Evolutionary conservation across 116 monocot species (phyloP), one percentile per base, ranked within the genome.

Genomic region (Dioscorea cayenensis): DNA sequence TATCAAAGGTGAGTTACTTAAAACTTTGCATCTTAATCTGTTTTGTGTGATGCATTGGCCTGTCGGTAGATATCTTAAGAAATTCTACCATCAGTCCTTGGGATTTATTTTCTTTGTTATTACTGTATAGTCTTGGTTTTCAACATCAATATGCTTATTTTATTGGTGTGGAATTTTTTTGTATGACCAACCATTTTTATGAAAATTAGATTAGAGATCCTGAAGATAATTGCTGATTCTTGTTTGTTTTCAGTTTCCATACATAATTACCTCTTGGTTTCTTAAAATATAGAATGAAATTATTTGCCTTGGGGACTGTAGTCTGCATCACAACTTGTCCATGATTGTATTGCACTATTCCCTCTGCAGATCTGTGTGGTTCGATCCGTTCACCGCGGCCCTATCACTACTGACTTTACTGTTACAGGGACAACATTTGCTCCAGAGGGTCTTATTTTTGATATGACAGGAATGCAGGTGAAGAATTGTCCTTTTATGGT

Each of bases 381-480:
- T 38, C 84, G 67, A 72, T 99, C 97, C 73, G 90, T 93, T 60
- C 93, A 93, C 63, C 85, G 79, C 60, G 84, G 89, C 70, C 86
- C 97, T 51, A 78, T 99, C 50, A 91, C 93, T 10, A 69, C 74
- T 68, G 94, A 99, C 23, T 99, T 81, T 52, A 81, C 85, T 72
- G 78, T 99, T 51, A 89, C 78, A 79, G 97, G 97, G 77, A 90
- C 97, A 37, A 99, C 97, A 67, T 99, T 89, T 86, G 86, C 97
- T 37, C 97, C 97, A 72, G 97, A 99, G 58, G 97, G 97, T 28
- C 76, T 93, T 79, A 87, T 99, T 72, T 93, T 80, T 77, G 97
- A 93, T 81, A 64, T 64, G 80, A 48, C 59, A 43, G 91, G 94
- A 75, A 50, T 76, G 66, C 94, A 90, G 97, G 97, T 99, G 80